A percentile compares a stretch with the other conserved stretches of the same genome.
Evolutionary conservation across 257 asterid genomes (phyloP).

Genomic region (Solanum infundibuliforme): DNA sequence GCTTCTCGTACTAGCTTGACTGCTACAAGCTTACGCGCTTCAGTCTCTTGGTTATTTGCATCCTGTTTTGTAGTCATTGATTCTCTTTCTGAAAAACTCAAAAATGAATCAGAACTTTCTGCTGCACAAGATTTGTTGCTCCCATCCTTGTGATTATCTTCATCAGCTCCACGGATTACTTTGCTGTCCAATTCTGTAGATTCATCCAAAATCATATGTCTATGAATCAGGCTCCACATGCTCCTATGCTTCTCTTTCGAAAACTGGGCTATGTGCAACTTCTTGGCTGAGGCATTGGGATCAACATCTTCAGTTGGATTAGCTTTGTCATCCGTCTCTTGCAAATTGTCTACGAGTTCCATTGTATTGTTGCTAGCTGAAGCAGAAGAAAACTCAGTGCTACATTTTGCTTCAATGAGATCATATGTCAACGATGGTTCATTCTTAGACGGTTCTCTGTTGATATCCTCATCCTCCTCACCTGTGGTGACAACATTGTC

Average conservation of each 20-base stretch:
- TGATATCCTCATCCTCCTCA: neutral
- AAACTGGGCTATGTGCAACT: neutral
- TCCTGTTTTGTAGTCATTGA: slow-evolving; percentile 10
- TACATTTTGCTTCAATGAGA: slow-evolving; percentile 13
- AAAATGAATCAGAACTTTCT: slow-evolving; percentile 3
- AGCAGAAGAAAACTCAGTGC: slow-evolving; percentile 8
- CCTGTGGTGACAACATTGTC: neutral
- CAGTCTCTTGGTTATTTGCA: slow-evolving; percentile 34
- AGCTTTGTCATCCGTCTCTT: slow-evolving; percentile 9
- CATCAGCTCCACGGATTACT: neutral
- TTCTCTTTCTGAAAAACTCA: slow-evolving; percentile 14
- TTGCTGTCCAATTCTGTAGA: slow-evolving; percentile 5
- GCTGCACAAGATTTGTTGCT: neutral
- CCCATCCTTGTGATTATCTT: slow-evolving; percentile 11
- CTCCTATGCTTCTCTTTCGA: slow-evolving; percentile 15
- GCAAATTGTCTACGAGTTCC: neutral
- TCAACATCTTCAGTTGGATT: slow-evolving; percentile 7
- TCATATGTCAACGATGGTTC: slow-evolving; percentile 6
- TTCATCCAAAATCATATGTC: slow-evolving; percentile 15
- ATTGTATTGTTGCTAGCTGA: slow-evolving; percentile 8
- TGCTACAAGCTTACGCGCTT: slow-evolving; percentile 51
- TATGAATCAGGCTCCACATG: slow-evolving; percentile 32
- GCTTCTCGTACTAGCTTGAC: slow-evolving; percentile 86
- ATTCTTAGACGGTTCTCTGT: neutral
- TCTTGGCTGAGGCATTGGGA: neutral